Evolutionary conservation across 352 stramenopile species (phyloP).

Genomic region (Globisporangium mamillatum): DNA sequence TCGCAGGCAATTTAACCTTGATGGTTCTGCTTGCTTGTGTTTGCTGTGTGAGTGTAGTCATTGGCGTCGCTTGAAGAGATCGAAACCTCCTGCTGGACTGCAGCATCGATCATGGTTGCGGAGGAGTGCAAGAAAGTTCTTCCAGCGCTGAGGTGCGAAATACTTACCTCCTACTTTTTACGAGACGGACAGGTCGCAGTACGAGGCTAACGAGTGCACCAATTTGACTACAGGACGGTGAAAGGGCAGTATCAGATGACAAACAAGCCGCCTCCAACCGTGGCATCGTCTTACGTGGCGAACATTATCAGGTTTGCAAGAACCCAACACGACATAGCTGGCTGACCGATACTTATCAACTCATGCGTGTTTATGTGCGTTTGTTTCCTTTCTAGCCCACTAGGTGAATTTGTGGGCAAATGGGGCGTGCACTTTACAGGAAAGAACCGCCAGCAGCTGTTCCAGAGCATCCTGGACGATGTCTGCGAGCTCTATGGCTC

Average conservation of each 20-base stretch:
- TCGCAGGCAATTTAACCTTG: too few species aligned
- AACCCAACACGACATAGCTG: too few species aligned
- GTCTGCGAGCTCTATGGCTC: conserved; percentile 61
- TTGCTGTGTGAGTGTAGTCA: conserved; percentile 25
- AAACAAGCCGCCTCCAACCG: conserved; percentile 76
- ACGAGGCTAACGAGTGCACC: neutral
- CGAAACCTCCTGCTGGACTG: conserved; percentile 65
- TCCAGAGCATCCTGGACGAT: conserved; percentile 52
- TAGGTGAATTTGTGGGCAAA: conserved; percentile 67
- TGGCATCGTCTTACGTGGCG: conserved; percentile 65
- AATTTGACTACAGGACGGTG: conserved; percentile 49
- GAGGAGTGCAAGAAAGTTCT: conserved; percentile 87
- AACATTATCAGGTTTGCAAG: conserved; percentile 63
- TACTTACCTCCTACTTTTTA: neutral
- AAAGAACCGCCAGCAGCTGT: conserved; percentile 37
- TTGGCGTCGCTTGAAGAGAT: conserved; percentile 37
- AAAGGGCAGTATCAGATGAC: conserved; percentile 91
- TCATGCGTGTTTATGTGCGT: too few species aligned
- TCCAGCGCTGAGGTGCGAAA: conserved; percentile 65
- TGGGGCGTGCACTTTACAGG: conserved; percentile 62
- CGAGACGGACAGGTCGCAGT: neutral
- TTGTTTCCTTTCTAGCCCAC: conserved; percentile 32
- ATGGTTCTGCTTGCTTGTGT: too few species aligned
- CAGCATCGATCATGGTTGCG: conserved; percentile 49
- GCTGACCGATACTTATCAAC: too few species aligned